These are phyloP conservation scores for Prunus mume DNA, from an alignment of 306 rosid species.

Conservation along the genomic window DNA sequence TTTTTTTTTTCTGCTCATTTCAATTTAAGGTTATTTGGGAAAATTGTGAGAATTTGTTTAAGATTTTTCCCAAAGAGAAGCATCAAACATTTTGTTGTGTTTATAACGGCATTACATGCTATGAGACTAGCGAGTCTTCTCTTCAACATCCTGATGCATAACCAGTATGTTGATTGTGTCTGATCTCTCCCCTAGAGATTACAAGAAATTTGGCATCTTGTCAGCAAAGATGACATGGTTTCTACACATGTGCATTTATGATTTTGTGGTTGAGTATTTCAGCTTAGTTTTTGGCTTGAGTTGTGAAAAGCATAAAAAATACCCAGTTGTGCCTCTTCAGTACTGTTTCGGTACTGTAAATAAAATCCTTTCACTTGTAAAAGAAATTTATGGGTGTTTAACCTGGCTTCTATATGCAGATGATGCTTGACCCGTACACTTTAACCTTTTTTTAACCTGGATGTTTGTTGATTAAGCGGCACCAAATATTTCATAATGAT, in stretches of 20 bases:
- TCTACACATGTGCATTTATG: not conserved
- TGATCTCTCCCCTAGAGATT: not conserved
- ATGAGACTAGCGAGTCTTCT: not conserved
- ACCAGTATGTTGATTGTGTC: not conserved
- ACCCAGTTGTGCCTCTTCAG: not conserved
- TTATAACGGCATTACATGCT: not conserved
- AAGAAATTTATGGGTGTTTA: not conserved
- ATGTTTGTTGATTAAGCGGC: not conserved
- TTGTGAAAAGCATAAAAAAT: not conserved
- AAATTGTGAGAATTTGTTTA: not conserved
- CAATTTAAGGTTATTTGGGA: not conserved
- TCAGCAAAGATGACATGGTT: not conserved
- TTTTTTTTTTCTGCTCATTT: conserved; percentile 1
- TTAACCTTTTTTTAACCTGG: not conserved
- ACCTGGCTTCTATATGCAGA: not conserved
- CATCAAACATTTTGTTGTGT: not conserved
- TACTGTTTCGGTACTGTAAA: not conserved
- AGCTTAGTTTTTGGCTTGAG: not conserved
- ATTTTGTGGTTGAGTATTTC: not conserved
- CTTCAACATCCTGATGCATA: not conserved
- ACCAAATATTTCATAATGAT: not conserved
- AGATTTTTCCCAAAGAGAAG: not conserved
- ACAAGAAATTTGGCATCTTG: not conserved
- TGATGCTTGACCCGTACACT: not conserved
- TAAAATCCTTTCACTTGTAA: not conserved